These are phyloP conservation scores for Xylaria sp. DNA, from an alignment of 2,329 filamentous ascomycete species.

Conservation along the genomic window DNA sequence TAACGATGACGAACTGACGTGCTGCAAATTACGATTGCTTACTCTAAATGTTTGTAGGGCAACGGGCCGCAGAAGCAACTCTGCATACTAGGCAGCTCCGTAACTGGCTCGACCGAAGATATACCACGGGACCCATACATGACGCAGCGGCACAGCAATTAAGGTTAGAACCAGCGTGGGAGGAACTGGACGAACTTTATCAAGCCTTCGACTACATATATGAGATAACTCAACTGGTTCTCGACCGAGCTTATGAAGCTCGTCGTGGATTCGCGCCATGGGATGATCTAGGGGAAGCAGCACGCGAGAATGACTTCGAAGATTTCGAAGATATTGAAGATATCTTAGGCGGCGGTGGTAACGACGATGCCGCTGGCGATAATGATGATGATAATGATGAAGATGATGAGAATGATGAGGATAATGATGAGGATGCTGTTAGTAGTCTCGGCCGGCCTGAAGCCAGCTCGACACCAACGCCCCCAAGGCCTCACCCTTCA, in stretches of 20 bases:
- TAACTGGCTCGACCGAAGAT: background rate
- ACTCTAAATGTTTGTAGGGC: constrained; percentile 1
- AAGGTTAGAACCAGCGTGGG: fast-evolving
- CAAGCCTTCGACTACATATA: fast-evolving
- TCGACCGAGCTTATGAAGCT: background rate
- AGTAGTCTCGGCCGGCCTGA: background rate
- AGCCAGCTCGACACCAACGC: background rate
- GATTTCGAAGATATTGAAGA: background rate
- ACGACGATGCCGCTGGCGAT: background rate
- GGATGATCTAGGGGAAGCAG: background rate
- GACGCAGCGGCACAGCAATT: background rate
- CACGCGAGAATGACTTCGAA: too few relatives aligned
- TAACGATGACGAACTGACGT: background rate
- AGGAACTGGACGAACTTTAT: background rate
- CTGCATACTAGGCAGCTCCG: background rate
- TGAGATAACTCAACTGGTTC: background rate
- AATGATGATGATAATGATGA: background rate
- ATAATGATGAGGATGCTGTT: too few relatives aligned
- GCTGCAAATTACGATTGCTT: background rate
- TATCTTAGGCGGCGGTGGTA: background rate
- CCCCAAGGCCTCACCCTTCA: background rate
- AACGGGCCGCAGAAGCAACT: background rate
- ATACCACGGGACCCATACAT: background rate
- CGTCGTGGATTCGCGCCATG: background rate
- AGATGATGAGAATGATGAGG: background rate